Evolutionary conservation across 2,329 filamentous ascomycete species (phyloP).

Genomic region (Tolypocladium paradoxum): DNA sequence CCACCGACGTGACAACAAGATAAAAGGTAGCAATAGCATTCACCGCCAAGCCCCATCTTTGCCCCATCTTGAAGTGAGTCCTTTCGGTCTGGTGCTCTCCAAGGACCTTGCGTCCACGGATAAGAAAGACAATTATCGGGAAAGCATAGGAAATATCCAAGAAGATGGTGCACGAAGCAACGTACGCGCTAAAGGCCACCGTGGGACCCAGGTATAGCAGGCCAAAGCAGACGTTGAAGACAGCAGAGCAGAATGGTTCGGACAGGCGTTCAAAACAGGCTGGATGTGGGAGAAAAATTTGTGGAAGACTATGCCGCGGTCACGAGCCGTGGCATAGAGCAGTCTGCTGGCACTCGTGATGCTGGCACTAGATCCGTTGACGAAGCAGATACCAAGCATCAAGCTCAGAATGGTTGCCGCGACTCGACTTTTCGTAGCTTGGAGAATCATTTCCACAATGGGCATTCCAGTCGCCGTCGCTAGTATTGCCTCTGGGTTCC

Average conservation of each 20-base stretch:
- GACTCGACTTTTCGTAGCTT: slow-evolving; percentile 26
- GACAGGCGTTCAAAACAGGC: slow-evolving; percentile 28
- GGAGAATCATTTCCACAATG: slow-evolving; percentile 32
- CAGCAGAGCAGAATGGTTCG: slow-evolving; percentile 27
- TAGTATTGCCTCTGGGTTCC: slow-evolving; percentile 23
- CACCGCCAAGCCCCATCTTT: slow-evolving; percentile 13
- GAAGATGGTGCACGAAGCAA: slow-evolving; percentile 32
- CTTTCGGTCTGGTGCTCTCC: slow-evolving; percentile 13
- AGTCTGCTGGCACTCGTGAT: slow-evolving; percentile 31
- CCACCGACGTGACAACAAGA: slow-evolving; percentile 27
- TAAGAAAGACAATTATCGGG: slow-evolving; percentile 26
- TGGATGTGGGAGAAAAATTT: slow-evolving; percentile 24
- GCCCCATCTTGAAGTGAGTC: slow-evolving; percentile 18
- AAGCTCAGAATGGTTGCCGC: slow-evolving; percentile 29
- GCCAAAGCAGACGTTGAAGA: slow-evolving; percentile 33
- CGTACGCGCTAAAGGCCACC: slow-evolving; percentile 35
- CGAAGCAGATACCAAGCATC: slow-evolving; percentile 30
- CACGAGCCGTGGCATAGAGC: slow-evolving; percentile 34
- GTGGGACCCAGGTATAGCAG: slow-evolving; percentile 34
- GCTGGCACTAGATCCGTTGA: slow-evolving; percentile 33
- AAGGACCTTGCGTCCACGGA: slow-evolving; percentile 23
- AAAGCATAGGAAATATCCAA: slow-evolving; percentile 34
- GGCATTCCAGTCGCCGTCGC: slow-evolving; percentile 30
- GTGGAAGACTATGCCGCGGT: slow-evolving; percentile 25
- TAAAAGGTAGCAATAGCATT: slow-evolving; percentile 23